A percentile compares a stretch with the other conserved stretches of the same genome.
phyloP scores from a whole-genome alignment of 2,329 filamentous ascomycete species.

The Erysiphe pulchra region DNA sequence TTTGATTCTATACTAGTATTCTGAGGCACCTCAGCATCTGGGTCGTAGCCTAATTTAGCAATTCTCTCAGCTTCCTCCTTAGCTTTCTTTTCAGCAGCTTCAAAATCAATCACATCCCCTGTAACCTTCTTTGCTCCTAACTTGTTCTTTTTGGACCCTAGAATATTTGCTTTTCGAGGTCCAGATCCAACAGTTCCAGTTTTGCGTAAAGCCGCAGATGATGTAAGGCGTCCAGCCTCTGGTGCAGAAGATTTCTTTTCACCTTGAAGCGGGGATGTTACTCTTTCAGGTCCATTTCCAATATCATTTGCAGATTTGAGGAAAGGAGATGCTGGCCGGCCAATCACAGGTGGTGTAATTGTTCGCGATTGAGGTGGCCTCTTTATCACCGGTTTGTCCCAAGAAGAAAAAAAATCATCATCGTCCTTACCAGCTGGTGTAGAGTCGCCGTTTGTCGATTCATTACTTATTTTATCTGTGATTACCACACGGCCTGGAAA shows the following conservation, averaged over 20 bases:
- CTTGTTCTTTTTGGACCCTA: constrained; percentile 67
- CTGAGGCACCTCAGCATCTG: constrained; percentile 44
- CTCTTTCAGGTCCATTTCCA: constrained; percentile 26
- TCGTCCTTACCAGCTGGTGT: constrained; percentile 62
- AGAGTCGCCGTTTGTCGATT: constrained; percentile 33
- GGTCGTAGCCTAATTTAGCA: constrained; percentile 84
- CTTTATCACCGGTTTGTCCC: constrained; percentile 96
- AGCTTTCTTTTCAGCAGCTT: constrained; percentile 88
- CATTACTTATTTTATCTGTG: constrained; percentile 39
- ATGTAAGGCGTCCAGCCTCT: constrained; percentile 40
- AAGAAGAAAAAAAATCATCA: constrained; percentile 96
- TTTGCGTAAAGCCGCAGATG: constrained; percentile 66
- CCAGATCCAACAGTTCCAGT: constrained; percentile 29
- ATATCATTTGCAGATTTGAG: constrained; percentile 50
- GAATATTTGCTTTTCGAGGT: constrained; percentile 61
- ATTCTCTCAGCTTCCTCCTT: constrained; percentile 94
- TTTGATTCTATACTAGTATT: constrained; percentile 10
- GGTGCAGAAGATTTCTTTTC: constrained; percentile 26
- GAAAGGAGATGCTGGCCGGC: constrained; percentile 74
- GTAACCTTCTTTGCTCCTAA: constrained; percentile 82
- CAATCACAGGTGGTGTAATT: constrained; percentile 56
- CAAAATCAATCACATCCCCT: constrained; percentile 69
- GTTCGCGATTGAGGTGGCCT: constrained; percentile 77
- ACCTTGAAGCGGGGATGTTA: constrained; percentile 55
- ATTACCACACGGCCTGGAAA: constrained; percentile 55